Conservation (phyloP, 352 stramenopile species). For the Phytopythium helicoides region DNA sequence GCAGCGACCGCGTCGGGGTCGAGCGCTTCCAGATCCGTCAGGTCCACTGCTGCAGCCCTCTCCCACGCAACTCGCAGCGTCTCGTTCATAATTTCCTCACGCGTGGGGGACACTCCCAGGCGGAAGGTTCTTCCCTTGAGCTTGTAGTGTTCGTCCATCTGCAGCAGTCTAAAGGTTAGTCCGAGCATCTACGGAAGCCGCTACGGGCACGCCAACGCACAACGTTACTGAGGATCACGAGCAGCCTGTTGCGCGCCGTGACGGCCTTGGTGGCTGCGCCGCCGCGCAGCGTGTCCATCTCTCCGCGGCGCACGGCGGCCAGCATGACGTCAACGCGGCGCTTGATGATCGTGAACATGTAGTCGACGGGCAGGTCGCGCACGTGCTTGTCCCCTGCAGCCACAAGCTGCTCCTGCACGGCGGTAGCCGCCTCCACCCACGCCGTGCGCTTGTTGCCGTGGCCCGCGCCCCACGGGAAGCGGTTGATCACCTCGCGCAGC, state of each 20-base stretch:
- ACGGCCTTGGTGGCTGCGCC: slow-evolving; percentile 30
- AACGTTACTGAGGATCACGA: slow-evolving; percentile 26
- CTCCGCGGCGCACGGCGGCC: slow-evolving; percentile 32
- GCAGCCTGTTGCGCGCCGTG: slow-evolving; percentile 35
- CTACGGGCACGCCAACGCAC: slow-evolving; percentile 1
- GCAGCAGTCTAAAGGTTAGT: neutral
- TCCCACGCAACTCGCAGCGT: slow-evolving; percentile 20
- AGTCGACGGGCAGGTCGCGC: slow-evolving; percentile 21
- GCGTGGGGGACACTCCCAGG: slow-evolving; percentile 9
- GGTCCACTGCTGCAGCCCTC: slow-evolving; percentile 21
- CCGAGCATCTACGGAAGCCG: neutral
- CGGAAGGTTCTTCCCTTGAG: slow-evolving; percentile 19
- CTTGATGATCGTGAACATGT: slow-evolving; percentile 36
- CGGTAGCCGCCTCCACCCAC: slow-evolving; percentile 29
- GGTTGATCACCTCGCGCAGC: slow-evolving; percentile 35
- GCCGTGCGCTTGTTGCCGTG: slow-evolving; percentile 38
- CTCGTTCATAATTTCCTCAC: slow-evolving; percentile 32
- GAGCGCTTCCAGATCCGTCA: neutral
- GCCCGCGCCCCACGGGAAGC: slow-evolving; percentile 38
- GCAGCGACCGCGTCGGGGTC: neutral
- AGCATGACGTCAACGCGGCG: slow-evolving; percentile 38
- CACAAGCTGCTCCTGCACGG: slow-evolving; percentile 25
- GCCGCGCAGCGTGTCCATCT: slow-evolving; percentile 30
- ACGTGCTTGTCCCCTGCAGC: slow-evolving; percentile 16
- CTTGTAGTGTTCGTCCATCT: slow-evolving; percentile 34